Evolutionary conservation across 768 basidiomycete species (phyloP).

Genomic region (Russula ochroleuca): DNA sequence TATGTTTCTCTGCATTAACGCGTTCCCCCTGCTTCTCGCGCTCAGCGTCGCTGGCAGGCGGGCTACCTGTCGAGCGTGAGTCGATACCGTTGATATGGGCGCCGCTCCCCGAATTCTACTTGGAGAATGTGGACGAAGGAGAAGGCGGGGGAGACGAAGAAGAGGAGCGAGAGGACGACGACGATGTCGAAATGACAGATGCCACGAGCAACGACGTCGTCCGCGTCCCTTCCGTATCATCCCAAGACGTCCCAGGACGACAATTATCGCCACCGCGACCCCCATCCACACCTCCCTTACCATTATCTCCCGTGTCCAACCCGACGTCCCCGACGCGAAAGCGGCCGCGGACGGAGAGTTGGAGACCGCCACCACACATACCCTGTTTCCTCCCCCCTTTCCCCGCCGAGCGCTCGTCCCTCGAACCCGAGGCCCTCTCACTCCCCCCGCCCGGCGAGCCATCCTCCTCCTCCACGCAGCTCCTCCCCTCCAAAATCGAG

Average conservation of each 20-base stretch:
- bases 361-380: constrained; percentile 60
- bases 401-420: constrained; percentile 39
- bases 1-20: constrained; percentile 26
- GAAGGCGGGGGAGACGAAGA: constrained; percentile 33
- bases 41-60: constrained; percentile 56
- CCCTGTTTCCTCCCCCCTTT: constrained; percentile 69
- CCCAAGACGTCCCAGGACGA: constrained; percentile 18
- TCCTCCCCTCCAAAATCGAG: constrained; percentile 37
- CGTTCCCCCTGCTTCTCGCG: constrained; percentile 32
- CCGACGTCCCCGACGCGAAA: constrained; percentile 56
- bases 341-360: constrained; percentile 50
- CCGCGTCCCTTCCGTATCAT: constrained; percentile 19
- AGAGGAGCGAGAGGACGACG: constrained; percentile 25
- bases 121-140: constrained; percentile 35
- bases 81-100: constrained; percentile 47
- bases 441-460: constrained; percentile 38
- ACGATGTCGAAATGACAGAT: constrained; percentile 25
- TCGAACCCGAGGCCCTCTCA: constrained; percentile 35
- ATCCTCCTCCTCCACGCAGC: constrained; percentile 36
- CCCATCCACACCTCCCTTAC: constrained; percentile 42
- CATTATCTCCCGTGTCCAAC: constrained; percentile 55
- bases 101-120: constrained; percentile 31
- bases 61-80: constrained; percentile 53
- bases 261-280: constrained; percentile 28
- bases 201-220: constrained; percentile 19